Evolutionary conservation across 805 yeast species (phyloP).

Genomic region (Osmozyma mogii): DNA sequence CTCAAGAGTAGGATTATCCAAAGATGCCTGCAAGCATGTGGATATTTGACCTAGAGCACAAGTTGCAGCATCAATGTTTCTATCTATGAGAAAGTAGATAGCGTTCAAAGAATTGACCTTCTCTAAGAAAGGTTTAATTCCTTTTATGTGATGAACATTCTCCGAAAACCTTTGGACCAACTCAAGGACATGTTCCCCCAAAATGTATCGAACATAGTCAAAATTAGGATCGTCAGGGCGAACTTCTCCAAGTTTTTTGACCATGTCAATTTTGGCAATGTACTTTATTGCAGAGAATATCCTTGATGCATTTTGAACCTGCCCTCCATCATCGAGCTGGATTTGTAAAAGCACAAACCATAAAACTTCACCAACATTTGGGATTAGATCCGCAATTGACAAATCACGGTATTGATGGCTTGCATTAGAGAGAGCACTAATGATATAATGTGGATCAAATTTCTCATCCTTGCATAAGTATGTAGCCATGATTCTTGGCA

Average conservation of each 20-base stretch:
- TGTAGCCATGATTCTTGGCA: slow-evolving; percentile 50
- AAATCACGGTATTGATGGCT: slow-evolving; percentile 38
- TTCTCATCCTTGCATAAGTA: slow-evolving; percentile 43
- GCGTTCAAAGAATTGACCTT: slow-evolving; percentile 69
- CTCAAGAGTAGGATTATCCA: slow-evolving; percentile 56
- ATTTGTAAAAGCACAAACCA: slow-evolving; percentile 28
- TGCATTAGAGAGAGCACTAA: slow-evolving; percentile 44
- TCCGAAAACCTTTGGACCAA: slow-evolving; percentile 75
- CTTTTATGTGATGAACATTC: slow-evolving; percentile 64
- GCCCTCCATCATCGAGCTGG: slow-evolving; percentile 22
- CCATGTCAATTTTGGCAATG: slow-evolving; percentile 23
- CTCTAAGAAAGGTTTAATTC: slow-evolving; percentile 63
- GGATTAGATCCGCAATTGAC: slow-evolving; percentile 25
- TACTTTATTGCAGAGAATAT: slow-evolving; percentile 38
- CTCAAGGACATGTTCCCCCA: slow-evolving; percentile 60
- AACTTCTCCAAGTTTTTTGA: slow-evolving; percentile 9
- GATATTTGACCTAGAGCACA: slow-evolving; percentile 75
- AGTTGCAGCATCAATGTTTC: slow-evolving; percentile 45
- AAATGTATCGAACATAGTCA: slow-evolving; percentile 19
- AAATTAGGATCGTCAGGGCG: slow-evolving; percentile 11
- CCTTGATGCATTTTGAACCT: slow-evolving; percentile 22
- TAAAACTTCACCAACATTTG: slow-evolving; percentile 31
- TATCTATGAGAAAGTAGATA: slow-evolving; percentile 54
- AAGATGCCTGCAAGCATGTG: slow-evolving; percentile 74
- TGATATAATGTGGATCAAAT: slow-evolving; percentile 43